Conservation (phyloP, 1,284 basidiomycete genomes). For the Ceratobasidium papillatum region DNA sequence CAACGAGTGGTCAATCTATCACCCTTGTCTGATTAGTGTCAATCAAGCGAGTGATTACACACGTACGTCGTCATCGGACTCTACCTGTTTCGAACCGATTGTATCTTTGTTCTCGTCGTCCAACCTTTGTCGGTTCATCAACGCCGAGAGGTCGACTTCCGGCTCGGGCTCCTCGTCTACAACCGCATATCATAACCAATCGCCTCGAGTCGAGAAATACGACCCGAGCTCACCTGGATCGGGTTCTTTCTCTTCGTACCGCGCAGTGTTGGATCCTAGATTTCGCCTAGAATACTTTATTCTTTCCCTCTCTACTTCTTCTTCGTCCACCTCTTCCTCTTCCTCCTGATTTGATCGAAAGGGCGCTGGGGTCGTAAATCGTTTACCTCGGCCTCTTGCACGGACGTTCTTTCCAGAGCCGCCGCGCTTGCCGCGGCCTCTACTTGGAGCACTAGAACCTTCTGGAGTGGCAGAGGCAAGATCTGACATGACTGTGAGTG, state of each 20-base stretch:
- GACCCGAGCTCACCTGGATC: slow-evolving; percentile 60
- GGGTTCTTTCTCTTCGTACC: slow-evolving; percentile 69
- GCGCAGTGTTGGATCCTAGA: slow-evolving; percentile 72
- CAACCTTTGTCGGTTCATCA: slow-evolving; percentile 68
- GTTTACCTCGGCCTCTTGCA: slow-evolving; percentile 30
- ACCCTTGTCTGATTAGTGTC: slow-evolving; percentile 14
- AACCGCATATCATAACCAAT: slow-evolving; percentile 50
- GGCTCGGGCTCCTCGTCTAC: slow-evolving; percentile 67
- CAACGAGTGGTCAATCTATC: slow-evolving; percentile 65
- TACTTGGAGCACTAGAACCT: neutral
- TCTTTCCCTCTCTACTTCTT: slow-evolving; percentile 34
- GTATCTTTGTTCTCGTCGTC: slow-evolving; percentile 55
- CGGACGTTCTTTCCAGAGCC: slow-evolving; percentile 33
- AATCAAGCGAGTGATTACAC: neutral
- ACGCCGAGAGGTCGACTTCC: slow-evolving; percentile 73
- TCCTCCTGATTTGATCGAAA: slow-evolving; percentile 32
- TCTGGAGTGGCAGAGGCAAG: neutral
- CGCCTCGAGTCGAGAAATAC: neutral
- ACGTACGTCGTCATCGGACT: slow-evolving; percentile 55
- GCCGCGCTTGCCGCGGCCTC: slow-evolving; percentile 38
- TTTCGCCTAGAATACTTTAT: slow-evolving; percentile 64
- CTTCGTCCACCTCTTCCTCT: slow-evolving; percentile 36
- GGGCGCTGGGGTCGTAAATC: slow-evolving; percentile 38
- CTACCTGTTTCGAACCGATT: slow-evolving; percentile 48
- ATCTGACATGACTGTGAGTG: slow-evolving; percentile 28